A percentile compares a stretch with the other conserved stretches of the same genome.
Evolutionary conservation across 305 asterid genomes (phyloP).

Genomic region (Rubia balearica): DNA sequence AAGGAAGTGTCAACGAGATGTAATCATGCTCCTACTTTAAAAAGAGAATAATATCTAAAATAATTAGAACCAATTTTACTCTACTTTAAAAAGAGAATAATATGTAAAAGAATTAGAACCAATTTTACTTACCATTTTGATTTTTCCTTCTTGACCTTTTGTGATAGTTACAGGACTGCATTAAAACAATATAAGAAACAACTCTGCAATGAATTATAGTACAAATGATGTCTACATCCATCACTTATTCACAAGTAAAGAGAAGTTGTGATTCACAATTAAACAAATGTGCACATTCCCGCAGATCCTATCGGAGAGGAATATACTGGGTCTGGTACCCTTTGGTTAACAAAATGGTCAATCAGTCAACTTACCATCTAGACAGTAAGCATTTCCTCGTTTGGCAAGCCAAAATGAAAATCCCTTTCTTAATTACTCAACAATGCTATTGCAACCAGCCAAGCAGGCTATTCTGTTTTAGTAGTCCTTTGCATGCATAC

Average conservation of each 20-base stretch:
- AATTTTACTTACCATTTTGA: too few relatives aligned
- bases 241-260: background rate
- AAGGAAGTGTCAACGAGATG: constrained; percentile 13
- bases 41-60: constrained; percentile 16
- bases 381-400: background rate
- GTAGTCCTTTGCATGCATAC: too few relatives aligned
- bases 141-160: background rate
- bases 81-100: too few relatives aligned
- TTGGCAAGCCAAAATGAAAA: too few relatives aligned
- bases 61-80: constrained; percentile 2
- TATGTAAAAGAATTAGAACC: too few relatives aligned
- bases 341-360: background rate
- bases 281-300: background rate
- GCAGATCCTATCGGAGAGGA: background rate
- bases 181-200: background rate
- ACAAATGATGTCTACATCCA: background rate
- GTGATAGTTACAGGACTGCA: constrained; percentile 4
- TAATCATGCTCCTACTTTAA: constrained; percentile 10
- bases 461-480: background rate
- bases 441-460: background rate
- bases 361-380: background rate
- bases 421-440: background rate
- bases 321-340: background rate
- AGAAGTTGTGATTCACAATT: background rate
- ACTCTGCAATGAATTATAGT: background rate